Evolutionary conservation across 2,329 filamentous ascomycete species (phyloP), one percentile per base, ranked within the genome.

Genomic region (Sordariomycetes sp.): DNA sequence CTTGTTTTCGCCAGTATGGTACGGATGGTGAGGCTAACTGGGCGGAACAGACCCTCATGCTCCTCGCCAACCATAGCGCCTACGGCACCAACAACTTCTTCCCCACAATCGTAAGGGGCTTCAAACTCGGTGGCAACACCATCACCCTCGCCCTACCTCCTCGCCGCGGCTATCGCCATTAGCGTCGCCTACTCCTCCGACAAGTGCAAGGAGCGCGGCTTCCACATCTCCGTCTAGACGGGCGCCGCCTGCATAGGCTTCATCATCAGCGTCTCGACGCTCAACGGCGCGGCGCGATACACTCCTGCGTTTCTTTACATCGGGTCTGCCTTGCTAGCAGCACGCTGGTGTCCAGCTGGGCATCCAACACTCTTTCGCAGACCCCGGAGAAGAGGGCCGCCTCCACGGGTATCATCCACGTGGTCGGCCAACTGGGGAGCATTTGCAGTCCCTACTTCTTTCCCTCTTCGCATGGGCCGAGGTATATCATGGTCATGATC

Each of bases 21-120:
- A 13, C 10, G 3, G 17, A 12, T 12, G 17, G 8, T n/a, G n/a
- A n/a, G 17, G n/a, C 39, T 45, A 7, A 45, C 39, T 7, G 13
- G 7, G 2, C 13, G n/a, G n/a, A 76, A 62, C 78, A 76, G 58
- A 55, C 54, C n/a, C 52, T 61, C 36, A 60, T 32, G 77, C 76
- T 79, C 61, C 78, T 80, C 64, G 76, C 79, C 63, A 76, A 80
- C 63, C 65, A 80, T 13, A 75, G 74, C 1, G 76, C 77, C 1
- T 77, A 69, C 55, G 69, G 68, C 0, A 72, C 58, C 28, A 54
- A 45, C 53, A 57, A 54, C 59, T 65, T 64, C 58, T 65, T 69
- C 58, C 66, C 67, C 3, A 66, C 64, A 1, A 65, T 69, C n/a
- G 65, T 66, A 2, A 56, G 63, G 57, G 60, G 64, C 3, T 61